Base-by-base conservation (phyloP, 805 yeast species). In the Teunomyces aglyptinius region DNA sequence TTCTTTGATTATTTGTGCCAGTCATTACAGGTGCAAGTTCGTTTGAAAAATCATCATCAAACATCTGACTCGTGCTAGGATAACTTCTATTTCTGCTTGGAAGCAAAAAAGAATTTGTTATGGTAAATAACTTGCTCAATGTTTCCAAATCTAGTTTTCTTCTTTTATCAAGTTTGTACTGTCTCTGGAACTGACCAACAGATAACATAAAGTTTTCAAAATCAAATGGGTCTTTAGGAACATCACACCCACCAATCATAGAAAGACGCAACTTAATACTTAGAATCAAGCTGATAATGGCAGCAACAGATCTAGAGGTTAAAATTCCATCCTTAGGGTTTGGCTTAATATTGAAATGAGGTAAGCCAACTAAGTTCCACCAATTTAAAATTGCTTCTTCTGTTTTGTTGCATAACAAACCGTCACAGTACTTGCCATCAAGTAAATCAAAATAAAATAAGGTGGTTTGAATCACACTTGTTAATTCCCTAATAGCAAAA, bases 221-320 rank as follows among this genome's bases (percentile, higher is more conserved):
- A 50, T 87, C 92, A 58, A 86, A 83, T 0, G 96, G 92, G 59
- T 94, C 98, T 58, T 89, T 86, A 13, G 82, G 94, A 49, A 74
- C 85, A 56, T 74, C 87, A 38, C 65, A 61, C 0, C 66, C 66
- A 1, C 65, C 66, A 13, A 61, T 49, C 31, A 61, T 41, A 3
- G 61, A 62, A 8, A 84, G 68, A 41, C 89, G 82, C 32, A 92
- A 59, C 52, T 89, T 79, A 40, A 88, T 77, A 46, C 89, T 82
- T 15, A 86, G 62, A 0, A 89, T 78, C 57, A 89, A 79, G 39
- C 97, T 94, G 6, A 94, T 64, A 1, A 94, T 73, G 0, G 94
- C 92, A 0, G 95, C 77, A 0, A 90, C 87, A 0, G 96, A 81
- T 3, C 79, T 71, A 0, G 90, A 77, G 0, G 86, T 82, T 47